Percentiles rank a stretch among this genome's conserved stretches.
These are phyloP conservation scores for Apiotrichum sp. DNA, from an alignment of 1,284 basidiomycete species.

Conservation along the genomic window DNA sequence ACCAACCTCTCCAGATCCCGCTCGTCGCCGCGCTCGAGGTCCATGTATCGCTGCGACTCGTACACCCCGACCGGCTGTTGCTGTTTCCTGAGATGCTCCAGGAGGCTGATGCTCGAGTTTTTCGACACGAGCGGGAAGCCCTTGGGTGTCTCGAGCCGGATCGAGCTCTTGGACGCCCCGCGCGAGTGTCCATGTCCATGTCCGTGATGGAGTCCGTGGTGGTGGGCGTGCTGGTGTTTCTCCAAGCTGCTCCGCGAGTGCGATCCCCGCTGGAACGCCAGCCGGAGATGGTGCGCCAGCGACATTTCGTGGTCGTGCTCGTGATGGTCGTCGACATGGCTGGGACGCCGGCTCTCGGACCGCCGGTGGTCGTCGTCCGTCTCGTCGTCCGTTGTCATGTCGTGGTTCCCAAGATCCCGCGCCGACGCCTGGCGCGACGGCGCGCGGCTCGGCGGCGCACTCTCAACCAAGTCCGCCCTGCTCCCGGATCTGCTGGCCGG, in stretches of 20 bases:
- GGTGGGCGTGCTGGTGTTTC: too few species aligned
- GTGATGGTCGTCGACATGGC: not conserved
- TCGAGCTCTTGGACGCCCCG: not conserved
- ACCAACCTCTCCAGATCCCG: slow-evolving; percentile 53
- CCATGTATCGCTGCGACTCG: slow-evolving; percentile 69
- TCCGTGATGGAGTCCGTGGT: not conserved
- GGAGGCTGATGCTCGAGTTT: slow-evolving; percentile 32
- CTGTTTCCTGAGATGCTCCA: slow-evolving; percentile 36
- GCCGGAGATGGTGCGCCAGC: slow-evolving; percentile 2
- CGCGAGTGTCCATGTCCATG: not conserved
- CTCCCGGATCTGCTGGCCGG: not conserved
- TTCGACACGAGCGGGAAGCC: not conserved
- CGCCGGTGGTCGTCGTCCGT: slow-evolving; percentile 2
- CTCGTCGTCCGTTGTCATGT: not conserved
- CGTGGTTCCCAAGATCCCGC: not conserved
- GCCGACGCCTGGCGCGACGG: slow-evolving; percentile 26
- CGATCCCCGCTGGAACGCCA: not conserved
- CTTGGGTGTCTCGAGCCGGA: not conserved
- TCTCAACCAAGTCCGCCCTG: not conserved
- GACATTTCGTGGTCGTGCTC: slow-evolving; percentile 1
- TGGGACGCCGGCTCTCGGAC: not conserved
- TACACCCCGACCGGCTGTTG: slow-evolving; percentile 71
- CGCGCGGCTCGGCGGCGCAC: slow-evolving; percentile 13
- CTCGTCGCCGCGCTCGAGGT: slow-evolving; percentile 57
- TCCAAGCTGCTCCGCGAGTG: not conserved